Evolutionary conservation across 345 rosid genomes (phyloP).

Genomic region (Syzygium aromaticum): DNA sequence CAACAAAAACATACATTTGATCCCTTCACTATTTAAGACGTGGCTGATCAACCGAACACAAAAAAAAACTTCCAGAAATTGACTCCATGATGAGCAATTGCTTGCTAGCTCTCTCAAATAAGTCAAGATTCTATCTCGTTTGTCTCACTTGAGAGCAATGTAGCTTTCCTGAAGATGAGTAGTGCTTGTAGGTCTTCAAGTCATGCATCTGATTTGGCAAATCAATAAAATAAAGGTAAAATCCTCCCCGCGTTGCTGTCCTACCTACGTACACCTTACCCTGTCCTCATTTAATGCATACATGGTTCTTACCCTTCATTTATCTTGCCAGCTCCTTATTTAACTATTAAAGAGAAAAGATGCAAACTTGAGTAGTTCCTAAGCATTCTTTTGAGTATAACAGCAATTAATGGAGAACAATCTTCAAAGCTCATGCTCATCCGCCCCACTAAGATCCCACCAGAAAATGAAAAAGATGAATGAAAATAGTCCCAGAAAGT

Average conservation of each 20-base stretch:
- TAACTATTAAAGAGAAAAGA: neutral
- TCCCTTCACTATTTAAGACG: neutral
- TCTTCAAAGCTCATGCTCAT: neutral
- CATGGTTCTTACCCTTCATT: neutral
- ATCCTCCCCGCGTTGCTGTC: neutral
- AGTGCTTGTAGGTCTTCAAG: neutral
- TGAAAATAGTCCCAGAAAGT: neutral
- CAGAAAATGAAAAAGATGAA: neutral
- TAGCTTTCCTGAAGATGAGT: neutral
- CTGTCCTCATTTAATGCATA: neutral
- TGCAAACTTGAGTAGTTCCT: neutral
- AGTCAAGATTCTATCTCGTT: neutral
- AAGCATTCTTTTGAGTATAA: neutral
- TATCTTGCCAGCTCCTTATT: neutral
- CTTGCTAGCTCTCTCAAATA: fast-evolving
- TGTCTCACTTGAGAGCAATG: neutral
- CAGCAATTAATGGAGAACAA: neutral
- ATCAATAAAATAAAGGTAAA: neutral
- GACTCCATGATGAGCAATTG: neutral
- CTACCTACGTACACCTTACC: neutral
- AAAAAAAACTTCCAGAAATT: neutral
- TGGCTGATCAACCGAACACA: neutral
- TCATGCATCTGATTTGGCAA: neutral
- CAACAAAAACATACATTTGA: neutral
- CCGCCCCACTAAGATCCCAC: neutral